Conservation (phyloP, 345 rosid genomes). For the Dipteronia sinensis region DNA sequence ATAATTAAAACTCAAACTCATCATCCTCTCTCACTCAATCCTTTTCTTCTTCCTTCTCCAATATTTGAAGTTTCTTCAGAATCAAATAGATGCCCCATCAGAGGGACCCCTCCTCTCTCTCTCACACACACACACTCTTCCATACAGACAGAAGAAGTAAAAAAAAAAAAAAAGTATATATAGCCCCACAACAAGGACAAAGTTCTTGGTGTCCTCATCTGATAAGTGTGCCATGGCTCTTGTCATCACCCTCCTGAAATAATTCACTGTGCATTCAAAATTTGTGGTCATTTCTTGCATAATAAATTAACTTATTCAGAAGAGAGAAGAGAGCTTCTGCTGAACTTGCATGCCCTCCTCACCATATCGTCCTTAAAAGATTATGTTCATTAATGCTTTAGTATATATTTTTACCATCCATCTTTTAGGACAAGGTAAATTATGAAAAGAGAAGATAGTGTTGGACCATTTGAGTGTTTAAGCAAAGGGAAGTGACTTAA, state of each 20-base stretch:
- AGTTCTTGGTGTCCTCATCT: conserved; percentile 16
- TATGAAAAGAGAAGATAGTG: conserved; percentile 8
- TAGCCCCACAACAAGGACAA: conserved; percentile 31
- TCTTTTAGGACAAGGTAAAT: not conserved
- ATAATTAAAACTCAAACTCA: not conserved
- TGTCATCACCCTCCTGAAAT: not conserved
- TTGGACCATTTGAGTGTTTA: conserved; percentile 11
- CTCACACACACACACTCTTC: conserved; percentile 4
- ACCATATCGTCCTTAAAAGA: conserved; percentile 23
- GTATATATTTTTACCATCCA: not conserved
- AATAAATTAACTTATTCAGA: not conserved
- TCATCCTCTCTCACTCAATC: not conserved
- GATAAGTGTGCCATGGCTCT: conserved; percentile 8
- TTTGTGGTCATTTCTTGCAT: no score
- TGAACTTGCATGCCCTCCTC: not conserved
- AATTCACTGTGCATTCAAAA: conserved; percentile 1
- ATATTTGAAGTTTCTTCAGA: conserved; percentile 19
- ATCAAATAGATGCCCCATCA: conserved; percentile 11
- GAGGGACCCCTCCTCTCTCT: conserved; percentile 20
- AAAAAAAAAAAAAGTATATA: not conserved
- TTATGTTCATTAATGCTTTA: conserved; percentile 2
- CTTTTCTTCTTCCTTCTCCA: conserved; percentile 2
- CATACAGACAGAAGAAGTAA: conserved; percentile 21
- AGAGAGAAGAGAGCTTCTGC: conserved; percentile 14
- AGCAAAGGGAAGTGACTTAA: conserved; percentile 12